A percentile compares a stretch with the other conserved stretches of the same genome.
Evolutionary conservation across 495 filamentous ascomycete species (phyloP).

Genomic region (Tetracladium marchalianum): DNA sequence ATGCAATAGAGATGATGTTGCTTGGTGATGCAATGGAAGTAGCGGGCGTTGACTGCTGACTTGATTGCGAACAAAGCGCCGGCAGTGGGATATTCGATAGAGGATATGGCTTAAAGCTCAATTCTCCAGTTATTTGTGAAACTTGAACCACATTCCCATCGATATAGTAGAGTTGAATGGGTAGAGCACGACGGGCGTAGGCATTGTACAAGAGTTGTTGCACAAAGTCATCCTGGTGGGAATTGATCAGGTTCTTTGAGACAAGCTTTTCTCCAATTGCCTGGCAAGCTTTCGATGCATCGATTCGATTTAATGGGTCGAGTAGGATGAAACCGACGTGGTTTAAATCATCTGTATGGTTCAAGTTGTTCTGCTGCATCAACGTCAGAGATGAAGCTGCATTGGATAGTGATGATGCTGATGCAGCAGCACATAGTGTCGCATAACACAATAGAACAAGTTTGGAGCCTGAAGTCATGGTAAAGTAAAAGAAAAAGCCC

Average conservation of each 20-base stretch:
- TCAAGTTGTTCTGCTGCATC: constrained; percentile 39
- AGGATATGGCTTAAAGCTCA: constrained; percentile 10
- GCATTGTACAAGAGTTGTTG: constrained; percentile 29
- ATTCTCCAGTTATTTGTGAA: constrained; percentile 2
- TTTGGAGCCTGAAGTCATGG: no score
- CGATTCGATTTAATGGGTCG: constrained; percentile 22
- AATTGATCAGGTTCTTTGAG: constrained; percentile 23
- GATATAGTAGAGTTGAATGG: constrained; percentile 24
- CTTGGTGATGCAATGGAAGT: constrained; percentile 7
- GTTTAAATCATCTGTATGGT: constrained; percentile 33
- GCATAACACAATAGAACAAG: no score
- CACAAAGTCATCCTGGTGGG: constrained; percentile 27
- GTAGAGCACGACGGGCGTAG: constrained; percentile 14
- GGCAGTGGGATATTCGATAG: constrained; percentile 21
- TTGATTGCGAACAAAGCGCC: constrained; percentile 34
- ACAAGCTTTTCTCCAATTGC: constrained; percentile 33
- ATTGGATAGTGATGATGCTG: constrained; percentile 18
- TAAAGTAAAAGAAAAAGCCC: no score
- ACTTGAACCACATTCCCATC: constrained; percentile 24
- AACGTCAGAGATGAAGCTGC: constrained; percentile 30
- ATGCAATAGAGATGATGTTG: constrained; percentile 24
- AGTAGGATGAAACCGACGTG: constrained; percentile 34
- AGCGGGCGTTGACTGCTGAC: constrained; percentile 13
- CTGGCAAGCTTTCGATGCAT: constrained; percentile 28
- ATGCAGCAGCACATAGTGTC: no score